Conservation (phyloP, 305 asterid genomes). For the Plantago lanceolata region DNA sequence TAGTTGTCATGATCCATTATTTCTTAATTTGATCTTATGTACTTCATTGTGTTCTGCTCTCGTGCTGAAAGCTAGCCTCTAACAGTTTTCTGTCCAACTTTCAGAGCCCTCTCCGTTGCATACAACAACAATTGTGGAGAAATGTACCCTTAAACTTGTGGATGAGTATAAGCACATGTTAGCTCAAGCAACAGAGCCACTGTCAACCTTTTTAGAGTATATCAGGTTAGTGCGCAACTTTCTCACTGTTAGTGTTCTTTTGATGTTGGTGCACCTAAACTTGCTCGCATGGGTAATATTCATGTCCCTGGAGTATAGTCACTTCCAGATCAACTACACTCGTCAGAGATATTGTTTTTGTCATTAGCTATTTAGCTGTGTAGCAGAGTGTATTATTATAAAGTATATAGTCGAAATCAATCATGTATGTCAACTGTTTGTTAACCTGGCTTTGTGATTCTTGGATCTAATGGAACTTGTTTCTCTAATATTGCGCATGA, state of each 20-base stretch:
- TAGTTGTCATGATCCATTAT: background rate
- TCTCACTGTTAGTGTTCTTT: background rate
- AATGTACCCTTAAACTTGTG: slow-evolving; percentile 91
- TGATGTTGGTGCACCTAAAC: slow-evolving; percentile 2
- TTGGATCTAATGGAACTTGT: too few species aligned
- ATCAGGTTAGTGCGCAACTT: slow-evolving; percentile 54
- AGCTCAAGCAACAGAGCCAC: slow-evolving; percentile 94
- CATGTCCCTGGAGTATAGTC: background rate
- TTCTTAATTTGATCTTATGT: background rate
- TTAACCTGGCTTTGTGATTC: background rate
- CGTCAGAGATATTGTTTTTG: too few species aligned
- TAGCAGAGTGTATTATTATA: background rate
- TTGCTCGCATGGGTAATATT: background rate
- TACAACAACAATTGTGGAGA: slow-evolving; percentile 97
- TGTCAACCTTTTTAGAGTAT: slow-evolving; percentile 87
- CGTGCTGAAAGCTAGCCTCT: background rate
- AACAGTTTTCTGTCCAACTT: slow-evolving; percentile 11
- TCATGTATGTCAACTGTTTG: background rate
- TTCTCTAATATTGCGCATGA: too few species aligned
- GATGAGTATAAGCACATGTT: slow-evolving; percentile 96
- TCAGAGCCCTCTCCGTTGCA: slow-evolving; percentile 97
- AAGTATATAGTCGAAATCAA: background rate
- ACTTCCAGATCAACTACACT: background rate
- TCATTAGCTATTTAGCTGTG: too few species aligned
- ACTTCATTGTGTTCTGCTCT: background rate